Evolutionary conservation across 495 filamentous ascomycete species (phyloP).

Genomic region (Thermothielavioides terrestris): DNA sequence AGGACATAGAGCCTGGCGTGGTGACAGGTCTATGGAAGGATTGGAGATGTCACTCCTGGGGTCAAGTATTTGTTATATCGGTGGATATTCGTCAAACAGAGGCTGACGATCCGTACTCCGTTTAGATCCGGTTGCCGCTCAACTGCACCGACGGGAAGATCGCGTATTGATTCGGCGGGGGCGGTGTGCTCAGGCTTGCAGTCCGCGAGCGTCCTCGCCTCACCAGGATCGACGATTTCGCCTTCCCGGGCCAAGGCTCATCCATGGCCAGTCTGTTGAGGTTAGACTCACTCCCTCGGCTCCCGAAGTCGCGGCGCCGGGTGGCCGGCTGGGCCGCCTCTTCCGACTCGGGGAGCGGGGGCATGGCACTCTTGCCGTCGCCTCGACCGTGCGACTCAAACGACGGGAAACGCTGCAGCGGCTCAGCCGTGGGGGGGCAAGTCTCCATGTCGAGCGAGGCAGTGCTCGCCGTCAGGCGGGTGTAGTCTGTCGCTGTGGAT

Average conservation of each 20-base stretch:
- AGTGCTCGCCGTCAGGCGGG: conserved; percentile 37
- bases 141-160: conserved; percentile 27
- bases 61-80: neutral
- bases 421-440: conserved; percentile 16
- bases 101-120: neutral
- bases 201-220: conserved; percentile 26
- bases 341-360: conserved; percentile 25
- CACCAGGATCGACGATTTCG: conserved; percentile 19
- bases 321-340: conserved; percentile 7
- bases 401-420: conserved; percentile 20
- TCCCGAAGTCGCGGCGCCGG: conserved; percentile 16
- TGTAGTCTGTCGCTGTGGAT: conserved; percentile 35
- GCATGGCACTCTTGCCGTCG: conserved; percentile 23
- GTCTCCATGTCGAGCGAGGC: conserved; percentile 30
- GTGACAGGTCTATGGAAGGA: neutral
- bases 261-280: conserved; percentile 16
- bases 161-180: conserved; percentile 35
- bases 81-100: neutral
- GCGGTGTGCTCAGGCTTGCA: conserved; percentile 32
- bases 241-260: conserved; percentile 14
- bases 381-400: conserved; percentile 16
- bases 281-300: conserved; percentile 26
- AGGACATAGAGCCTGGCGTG: neutral
- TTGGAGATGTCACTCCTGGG: neutral
- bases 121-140: conserved; percentile 20